phyloP scores from a whole-genome alignment of 2,329 filamentous ascomycete species.

The Aspergillus ochraceus region DNA sequence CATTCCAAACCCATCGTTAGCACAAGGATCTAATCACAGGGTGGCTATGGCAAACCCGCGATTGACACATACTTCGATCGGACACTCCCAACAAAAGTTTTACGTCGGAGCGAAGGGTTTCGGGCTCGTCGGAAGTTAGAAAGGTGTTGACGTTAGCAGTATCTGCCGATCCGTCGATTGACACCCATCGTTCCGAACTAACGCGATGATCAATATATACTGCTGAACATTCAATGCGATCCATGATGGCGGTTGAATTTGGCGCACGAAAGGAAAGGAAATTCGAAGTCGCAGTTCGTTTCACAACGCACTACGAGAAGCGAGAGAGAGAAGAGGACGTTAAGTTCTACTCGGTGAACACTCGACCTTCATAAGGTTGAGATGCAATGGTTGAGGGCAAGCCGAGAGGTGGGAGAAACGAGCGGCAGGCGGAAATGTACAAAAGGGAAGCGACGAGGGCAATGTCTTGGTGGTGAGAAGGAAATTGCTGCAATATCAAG shows the following conservation, averaged over 20 bases:
- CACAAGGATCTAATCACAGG: constrained; percentile 1
- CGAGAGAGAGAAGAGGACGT: constrained; percentile 6
- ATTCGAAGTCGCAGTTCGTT: constrained; percentile 10
- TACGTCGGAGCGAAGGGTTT: constrained; percentile 50
- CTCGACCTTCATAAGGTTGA: constrained; percentile 30
- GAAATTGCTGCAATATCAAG: constrained; percentile 10
- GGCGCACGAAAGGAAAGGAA: constrained; percentile 19
- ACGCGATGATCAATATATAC: constrained; percentile 50
- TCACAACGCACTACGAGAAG: constrained; percentile 10
- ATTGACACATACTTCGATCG: constrained; percentile 50
- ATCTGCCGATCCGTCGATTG: constrained; percentile 25
- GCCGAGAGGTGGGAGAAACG: constrained; percentile 7
- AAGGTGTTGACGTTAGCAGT: constrained; percentile 27
- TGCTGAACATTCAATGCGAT: constrained; percentile 44
- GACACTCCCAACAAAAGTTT: constrained; percentile 52
- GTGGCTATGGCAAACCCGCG: constrained; percentile 10
- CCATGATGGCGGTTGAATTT: constrained; percentile 33
- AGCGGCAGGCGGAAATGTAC: constrained; percentile 14
- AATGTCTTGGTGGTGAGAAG: constrained; percentile 6
- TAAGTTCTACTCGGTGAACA: constrained; percentile 15
- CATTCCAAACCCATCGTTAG: constrained; percentile 14
- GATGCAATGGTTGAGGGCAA: constrained; percentile 6
- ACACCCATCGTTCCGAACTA: constrained; percentile 46
- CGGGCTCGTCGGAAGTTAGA: constrained; percentile 40
- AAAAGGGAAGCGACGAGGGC: neutral